Evolutionary conservation across 148 eudicot genomes (phyloP), one percentile per base, ranked within the genome.

Genomic region (Rhododendron ovatum): DNA sequence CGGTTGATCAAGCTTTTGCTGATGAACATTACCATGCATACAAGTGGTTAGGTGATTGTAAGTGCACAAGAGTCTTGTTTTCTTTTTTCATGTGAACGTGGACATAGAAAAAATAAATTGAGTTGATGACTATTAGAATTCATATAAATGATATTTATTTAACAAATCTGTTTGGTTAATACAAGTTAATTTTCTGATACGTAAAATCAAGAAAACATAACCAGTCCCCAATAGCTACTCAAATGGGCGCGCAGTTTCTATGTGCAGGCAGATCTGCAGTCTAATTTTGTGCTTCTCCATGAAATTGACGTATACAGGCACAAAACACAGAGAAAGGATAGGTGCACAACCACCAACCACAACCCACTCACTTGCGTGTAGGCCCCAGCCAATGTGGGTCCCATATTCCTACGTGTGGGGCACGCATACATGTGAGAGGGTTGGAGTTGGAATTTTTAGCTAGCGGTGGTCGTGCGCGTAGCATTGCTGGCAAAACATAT

Each of bases 1-100:
- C 84, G 86, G 78, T 55, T 89, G 28, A 89, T 85, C 85, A 85
- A 71, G 8, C 81, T 80, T 65, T 87, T 82, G 82, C 91, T 89
- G 86, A 41, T 89, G 86, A 41, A 89, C 41, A n/a, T 48, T 37
- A 82, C 28, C 50, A 63, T 33, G 1, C 5, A 3, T 10, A 61
- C 20, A 53, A 82, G 9, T 39, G 11, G 75, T 82, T 22, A 82
- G 84, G 9, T 7, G n/a, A 30, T 35, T 30, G 63, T 65, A 65
- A 13, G 0, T 26, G 17, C 35, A 26, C 11, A 11, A 26, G 30
- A 67, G 9, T 6, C 30, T 24, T 26, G 8, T 61, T 24, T 61
- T 18, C 17, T 5, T 22, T 24, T 61, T 61, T 24, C 67, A 61
- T 4, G 10, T 18, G 26, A 18, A 61, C n/a, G 22, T 22, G 4